Evolutionary conservation across 768 basidiomycete genomes (phyloP).

Genomic region (Lactarius quietus): DNA sequence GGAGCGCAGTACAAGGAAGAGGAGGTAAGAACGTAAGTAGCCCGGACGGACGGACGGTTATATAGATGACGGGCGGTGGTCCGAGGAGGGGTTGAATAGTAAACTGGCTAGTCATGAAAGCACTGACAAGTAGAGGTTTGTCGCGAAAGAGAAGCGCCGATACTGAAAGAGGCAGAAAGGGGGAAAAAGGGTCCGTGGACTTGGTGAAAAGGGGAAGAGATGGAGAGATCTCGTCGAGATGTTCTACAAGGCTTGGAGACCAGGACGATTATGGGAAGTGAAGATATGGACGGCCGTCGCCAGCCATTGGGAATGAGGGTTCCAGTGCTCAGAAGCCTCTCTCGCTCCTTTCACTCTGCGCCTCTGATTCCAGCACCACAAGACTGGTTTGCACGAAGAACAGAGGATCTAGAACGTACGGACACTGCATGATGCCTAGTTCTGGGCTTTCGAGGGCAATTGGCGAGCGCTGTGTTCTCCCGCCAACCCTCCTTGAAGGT

Average conservation of each 20-base stretch:
- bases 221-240: constrained; percentile 14
- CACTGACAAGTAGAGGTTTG: constrained; percentile 16
- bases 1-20: neutral
- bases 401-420: constrained; percentile 13
- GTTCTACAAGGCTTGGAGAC: constrained; percentile 3
- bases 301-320: neutral
- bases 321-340: constrained; percentile 1
- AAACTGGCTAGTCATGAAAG: constrained; percentile 30
- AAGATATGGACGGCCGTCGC: neutral
- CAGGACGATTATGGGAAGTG: constrained; percentile 13
- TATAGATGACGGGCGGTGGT: constrained; percentile 23
- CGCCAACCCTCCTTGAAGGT: constrained; percentile 10
- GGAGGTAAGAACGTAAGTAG: constrained; percentile 16
- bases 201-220: constrained; percentile 27
- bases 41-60: constrained; percentile 23
- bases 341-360: neutral
- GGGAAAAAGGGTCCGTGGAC: constrained; percentile 29
- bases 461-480: constrained; percentile 4
- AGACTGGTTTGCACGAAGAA: neutral
- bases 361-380: too few relatives aligned
- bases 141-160: constrained; percentile 28
- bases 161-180: constrained; percentile 29
- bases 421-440: neutral
- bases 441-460: constrained; percentile 12
- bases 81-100: constrained; percentile 23